These are phyloP conservation scores for Mariannaea elegans DNA, from an alignment of 2,329 filamentous ascomycete genomes.

Conservation along the genomic window DNA sequence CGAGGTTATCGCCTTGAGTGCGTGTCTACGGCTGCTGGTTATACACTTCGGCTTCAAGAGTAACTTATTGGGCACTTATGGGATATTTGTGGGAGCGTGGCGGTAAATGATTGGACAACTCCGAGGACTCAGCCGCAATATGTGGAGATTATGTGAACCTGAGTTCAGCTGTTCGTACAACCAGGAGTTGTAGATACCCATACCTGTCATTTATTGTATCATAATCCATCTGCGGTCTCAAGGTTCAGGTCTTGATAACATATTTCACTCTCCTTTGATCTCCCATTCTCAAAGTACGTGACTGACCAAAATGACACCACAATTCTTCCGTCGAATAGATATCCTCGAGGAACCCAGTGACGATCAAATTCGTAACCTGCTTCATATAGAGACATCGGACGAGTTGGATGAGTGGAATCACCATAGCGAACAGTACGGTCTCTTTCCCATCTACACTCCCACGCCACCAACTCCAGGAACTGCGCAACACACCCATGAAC, in stretches of 20 bases:
- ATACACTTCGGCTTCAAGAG: no score
- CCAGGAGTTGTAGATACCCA: no score
- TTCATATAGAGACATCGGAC: not conserved
- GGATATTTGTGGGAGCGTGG: not conserved
- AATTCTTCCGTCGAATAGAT: not conserved
- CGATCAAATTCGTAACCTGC: not conserved
- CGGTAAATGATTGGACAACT: not conserved
- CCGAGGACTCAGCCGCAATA: not conserved
- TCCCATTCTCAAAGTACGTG: not conserved
- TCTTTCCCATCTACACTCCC: not conserved
- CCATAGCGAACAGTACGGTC: not conserved
- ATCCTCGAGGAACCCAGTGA: not conserved
- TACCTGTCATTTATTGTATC: not conserved
- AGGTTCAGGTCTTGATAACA: not conserved
- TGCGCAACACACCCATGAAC: not conserved
- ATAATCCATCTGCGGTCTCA: not conserved
- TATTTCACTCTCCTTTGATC: not conserved
- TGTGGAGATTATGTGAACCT: not conserved
- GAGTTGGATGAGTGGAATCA: not conserved
- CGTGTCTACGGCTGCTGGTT: no score
- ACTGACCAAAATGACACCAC: not conserved
- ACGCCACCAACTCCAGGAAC: not conserved
- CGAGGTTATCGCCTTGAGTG: not conserved
- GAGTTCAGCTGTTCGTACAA: not conserved
- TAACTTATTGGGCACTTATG: no score